Evolutionary conservation across 2,329 filamentous ascomycete genomes (phyloP).

Genomic region (Hortaea sp.): DNA sequence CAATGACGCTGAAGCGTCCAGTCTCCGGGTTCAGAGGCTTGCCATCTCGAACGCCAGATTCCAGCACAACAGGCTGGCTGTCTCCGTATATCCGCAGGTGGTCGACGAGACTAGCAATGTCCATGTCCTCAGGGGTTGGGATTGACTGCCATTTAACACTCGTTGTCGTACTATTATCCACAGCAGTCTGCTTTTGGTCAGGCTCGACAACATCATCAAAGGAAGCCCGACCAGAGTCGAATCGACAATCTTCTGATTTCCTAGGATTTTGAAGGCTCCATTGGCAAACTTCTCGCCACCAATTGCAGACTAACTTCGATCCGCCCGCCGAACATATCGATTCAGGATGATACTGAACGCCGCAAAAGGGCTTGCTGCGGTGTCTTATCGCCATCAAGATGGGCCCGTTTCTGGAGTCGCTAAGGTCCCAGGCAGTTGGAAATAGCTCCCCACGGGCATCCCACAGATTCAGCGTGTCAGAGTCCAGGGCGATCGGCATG

Average conservation of each 20-base stretch:
- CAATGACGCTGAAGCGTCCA: constrained; percentile 66
- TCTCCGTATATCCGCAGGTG: constrained; percentile 19
- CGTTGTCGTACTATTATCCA: not conserved
- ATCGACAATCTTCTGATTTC: not conserved
- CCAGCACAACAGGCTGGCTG: constrained; percentile 33
- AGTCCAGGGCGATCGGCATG: constrained; percentile 12
- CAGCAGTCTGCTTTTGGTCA: too few species aligned
- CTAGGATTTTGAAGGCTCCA: constrained; percentile 7
- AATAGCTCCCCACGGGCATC: constrained; percentile 26
- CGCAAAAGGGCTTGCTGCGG: constrained; percentile 63
- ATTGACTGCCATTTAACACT: not conserved
- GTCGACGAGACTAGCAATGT: constrained; percentile 22
- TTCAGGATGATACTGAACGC: constrained; percentile 83
- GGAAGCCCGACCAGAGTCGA: constrained; percentile 1
- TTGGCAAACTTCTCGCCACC: constrained; percentile 54
- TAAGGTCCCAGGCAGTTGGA: constrained; percentile 41
- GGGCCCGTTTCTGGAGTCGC: constrained; percentile 37
- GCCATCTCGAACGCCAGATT: constrained; percentile 37
- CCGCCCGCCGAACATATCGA: constrained; percentile 73
- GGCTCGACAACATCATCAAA: not conserved
- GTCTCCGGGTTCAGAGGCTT: constrained; percentile 35
- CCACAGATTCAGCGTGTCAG: constrained; percentile 24
- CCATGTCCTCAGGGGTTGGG: not conserved
- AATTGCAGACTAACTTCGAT: constrained; percentile 57
- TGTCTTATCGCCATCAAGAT: constrained; percentile 73